Base-by-base conservation (phyloP, 371 early-diverging fungal species). In the Polyrhizophydium stewartii region DNA sequence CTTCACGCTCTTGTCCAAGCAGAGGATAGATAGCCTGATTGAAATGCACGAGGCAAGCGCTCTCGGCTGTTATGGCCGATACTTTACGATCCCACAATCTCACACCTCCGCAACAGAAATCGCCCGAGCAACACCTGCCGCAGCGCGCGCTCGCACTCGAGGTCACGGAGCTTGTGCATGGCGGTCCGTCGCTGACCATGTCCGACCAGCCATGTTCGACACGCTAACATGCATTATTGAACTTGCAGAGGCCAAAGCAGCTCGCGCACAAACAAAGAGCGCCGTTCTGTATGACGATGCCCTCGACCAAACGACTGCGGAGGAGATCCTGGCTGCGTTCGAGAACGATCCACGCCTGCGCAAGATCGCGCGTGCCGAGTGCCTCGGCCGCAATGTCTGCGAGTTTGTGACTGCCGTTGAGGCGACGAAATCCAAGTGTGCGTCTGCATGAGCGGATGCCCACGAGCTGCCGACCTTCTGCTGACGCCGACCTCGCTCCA, bases 131-230 rank as follows among this genome's bases (percentile, higher is more conserved):
- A 40, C 88, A 88, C 53, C 13, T 76, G 9, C 92, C 90, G 2
- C 95, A 96, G 63, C 78, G 77, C 28, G 46, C 70, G 16, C 84
- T 96, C 17, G 95, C 96, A 0, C 75, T 76, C 28, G 92, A 94
- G 70, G 88, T 90, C 17, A 94, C 94, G 5, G 91, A 90, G 62
- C 77, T 96, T 24, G 88, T 94, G 5, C 96, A 96, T 70, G 96
- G 96, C 56, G 72, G 86, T 85, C 78, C 73, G 63, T 55, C 43
- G n/a, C 3, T n/a, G n/a, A 43, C 43, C 3, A 19, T 19, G 2
- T 46, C 35, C 43, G 27, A 37, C 56, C 47, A 43, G 21, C 33
- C 43, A 46, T 21, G 35, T 13, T 13, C 13, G 35, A 35, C 35
- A 35, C 35, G 35, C 35, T 7, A 35, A 3, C 3, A 7, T 13